These are phyloP conservation scores for Cyclocybe cylindracea DNA, from an alignment of 768 basidiomycete genomes.

Conservation along the genomic window DNA sequence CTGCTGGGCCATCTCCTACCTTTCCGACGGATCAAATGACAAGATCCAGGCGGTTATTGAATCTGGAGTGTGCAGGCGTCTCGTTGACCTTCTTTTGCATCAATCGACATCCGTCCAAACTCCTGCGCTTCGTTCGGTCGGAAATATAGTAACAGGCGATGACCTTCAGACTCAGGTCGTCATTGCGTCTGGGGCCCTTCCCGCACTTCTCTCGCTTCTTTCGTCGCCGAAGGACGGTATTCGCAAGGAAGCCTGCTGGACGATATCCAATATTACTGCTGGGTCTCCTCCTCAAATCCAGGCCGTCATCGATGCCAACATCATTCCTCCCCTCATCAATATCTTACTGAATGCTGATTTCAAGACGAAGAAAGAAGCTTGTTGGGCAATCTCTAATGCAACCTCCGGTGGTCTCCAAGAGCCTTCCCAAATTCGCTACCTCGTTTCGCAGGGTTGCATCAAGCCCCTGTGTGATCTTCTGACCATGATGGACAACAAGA, in stretches of 20 bases:
- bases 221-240: conserved; percentile 99
- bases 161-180: conserved; percentile 99
- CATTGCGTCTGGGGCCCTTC: conserved; percentile 95
- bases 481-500: conserved; percentile 99
- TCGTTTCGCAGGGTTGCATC: conserved; percentile 97
- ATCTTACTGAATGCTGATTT: conserved; percentile 98
- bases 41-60: conserved; percentile 99
- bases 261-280: conserved; percentile 98
- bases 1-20: conserved; percentile 99
- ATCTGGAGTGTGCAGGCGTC: conserved; percentile 94
- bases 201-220: conserved; percentile 88
- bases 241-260: conserved; percentile 99
- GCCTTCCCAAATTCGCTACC: conserved; percentile 95
- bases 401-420: conserved; percentile 97
- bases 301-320: conserved; percentile 95
- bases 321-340: conserved; percentile 97
- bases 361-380: conserved; percentile 99
- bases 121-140: conserved; percentile 95
- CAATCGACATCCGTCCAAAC: conserved; percentile 96
- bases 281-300: conserved; percentile 98
- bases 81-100: conserved; percentile 97
- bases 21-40: conserved; percentile 98
- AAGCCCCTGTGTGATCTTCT: conserved; percentile 97
- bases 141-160: conserved; percentile 99
- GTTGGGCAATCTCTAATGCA: conserved; percentile 99